Base-by-base conservation (phyloP, 768 basidiomycete genomes). In the Peribolospora baueri region DNA sequence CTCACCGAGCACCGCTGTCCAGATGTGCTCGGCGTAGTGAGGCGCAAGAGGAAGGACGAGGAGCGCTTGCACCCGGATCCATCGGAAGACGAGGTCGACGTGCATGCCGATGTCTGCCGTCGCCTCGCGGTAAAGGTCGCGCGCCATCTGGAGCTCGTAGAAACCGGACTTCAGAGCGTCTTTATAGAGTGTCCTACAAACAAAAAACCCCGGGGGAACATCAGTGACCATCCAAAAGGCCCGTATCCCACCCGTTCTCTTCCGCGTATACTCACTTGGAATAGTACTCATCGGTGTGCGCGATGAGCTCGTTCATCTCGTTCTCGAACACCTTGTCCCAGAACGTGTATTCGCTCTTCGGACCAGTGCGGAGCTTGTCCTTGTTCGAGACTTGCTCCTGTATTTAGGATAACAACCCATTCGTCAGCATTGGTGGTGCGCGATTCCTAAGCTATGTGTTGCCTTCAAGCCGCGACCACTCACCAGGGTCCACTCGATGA, bases 61-160 rank as follows among this genome's bases (percentile, higher is more conserved):
- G 52, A 97, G 72, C 5, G 82, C 75, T n/a, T 85, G 78, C 56
- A 73, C 68, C 51, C 78, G 77, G 65, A 95, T 79, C 82, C 82
- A 97, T 71, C 78, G 76, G 58, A 77, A 70, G 63, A 91, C 78
- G 49, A 97, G 76, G 58, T 87, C 87, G 51, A 66, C 72, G 68
- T 97, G 90, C 87, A 97, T 93, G 39, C 87, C 85, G 51, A 80
- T 71, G 58, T 87, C 84, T 5, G 76, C 71, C 3, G 84, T 88
- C 52, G 91, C 84, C 65, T 88, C 83, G 56, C 88, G 84, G 67
- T 97, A 97, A 81, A 87, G 88, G 65, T 97, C 90, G 49, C 93
- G 82, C 2, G 79, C 74, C 51, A 76, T 81, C 67, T 95, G 86
- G 60, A 90, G 75, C 63, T 93, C 88, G 74, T 88, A 98, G 70